These are phyloP conservation scores for Echium plantagineum DNA, from an alignment of 257 asterid genomes.

Conservation along the genomic window DNA sequence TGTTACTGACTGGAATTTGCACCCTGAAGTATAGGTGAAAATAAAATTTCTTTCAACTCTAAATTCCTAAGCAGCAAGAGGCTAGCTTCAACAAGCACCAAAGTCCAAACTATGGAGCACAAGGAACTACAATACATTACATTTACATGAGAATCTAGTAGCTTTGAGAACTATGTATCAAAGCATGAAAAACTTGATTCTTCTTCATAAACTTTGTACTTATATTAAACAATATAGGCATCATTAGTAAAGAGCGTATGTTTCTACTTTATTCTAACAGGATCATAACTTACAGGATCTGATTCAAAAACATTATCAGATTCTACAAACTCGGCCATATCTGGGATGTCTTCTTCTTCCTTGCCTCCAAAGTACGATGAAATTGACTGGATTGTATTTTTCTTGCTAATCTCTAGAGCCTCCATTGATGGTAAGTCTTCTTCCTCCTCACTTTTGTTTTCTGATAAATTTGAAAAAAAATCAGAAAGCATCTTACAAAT, in stretches of 20 bases:
- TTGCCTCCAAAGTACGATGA: slow-evolving; percentile 81
- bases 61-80: neutral
- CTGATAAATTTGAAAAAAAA: slow-evolving; percentile 26
- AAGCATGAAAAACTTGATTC: neutral
- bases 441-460: slow-evolving; percentile 48
- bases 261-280: neutral
- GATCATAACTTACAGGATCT: slow-evolving; percentile 58
- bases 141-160: neutral
- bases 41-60: neutral
- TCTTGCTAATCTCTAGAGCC: slow-evolving; percentile 62
- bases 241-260: neutral
- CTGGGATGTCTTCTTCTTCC: slow-evolving; percentile 94
- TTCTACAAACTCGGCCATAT: slow-evolving; percentile 76
- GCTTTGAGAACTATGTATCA: neutral
- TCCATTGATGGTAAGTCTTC: slow-evolving; percentile 88
- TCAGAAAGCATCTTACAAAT: neutral
- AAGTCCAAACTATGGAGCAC: neutral
- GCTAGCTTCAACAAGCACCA: neutral
- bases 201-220: neutral
- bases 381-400: slow-evolving; percentile 51
- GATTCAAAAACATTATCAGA: slow-evolving; percentile 68
- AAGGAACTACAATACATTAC: neutral
- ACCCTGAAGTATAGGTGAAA: neutral
- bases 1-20: neutral
- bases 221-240: neutral